Base-by-base conservation (phyloP, 2,329 filamentous ascomycete genomes). In the Zelopaecilomyces penicillatus region DNA sequence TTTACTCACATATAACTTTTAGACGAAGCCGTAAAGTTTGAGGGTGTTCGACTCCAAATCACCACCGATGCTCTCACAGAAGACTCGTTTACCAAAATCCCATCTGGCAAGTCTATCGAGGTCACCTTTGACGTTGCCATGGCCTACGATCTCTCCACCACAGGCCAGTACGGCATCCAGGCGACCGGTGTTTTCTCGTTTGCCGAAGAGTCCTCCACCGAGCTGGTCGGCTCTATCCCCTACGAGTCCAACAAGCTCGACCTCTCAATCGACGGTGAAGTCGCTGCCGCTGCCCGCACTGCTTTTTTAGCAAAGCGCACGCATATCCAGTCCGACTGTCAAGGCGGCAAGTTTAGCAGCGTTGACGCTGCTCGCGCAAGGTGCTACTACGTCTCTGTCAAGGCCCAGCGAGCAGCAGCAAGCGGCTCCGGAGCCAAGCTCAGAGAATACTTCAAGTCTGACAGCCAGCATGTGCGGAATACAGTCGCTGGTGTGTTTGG, bases 371-470 rank as follows among this genome's bases (percentile, higher is more conserved):
- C 77, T 2, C 63, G 82, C 19, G 57, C 52, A 49, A 73, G 75
- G 61, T 76, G 78, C 55, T 62, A 65, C 4, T 64, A 58, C 61
- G 65, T 37, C 43, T 38, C 42, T 36, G 39, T 6, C 26, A 41
- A 12, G 42, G 32, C 32, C 32, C 32, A 34, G 32, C 42, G 9
- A 76, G 32, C 32, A 9, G 32, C 32, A 9, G 12, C 12, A 12
- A 9, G 12, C 32, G 32, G 32, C 32, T 34, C 32, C 2, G 32
- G 32, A 34, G 32, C 8, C 8, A 73, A 66, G 52, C 63, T 78
- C 54, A 59, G 57, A 36, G 72, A 77, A 51, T 81, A 79, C 66
- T 83, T 82, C 72, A 80, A 76, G 61, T 71, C 70, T 1, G 73
- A 69, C 34, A 57, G 46, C 6, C 50, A 60, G n/a, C 50, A 59